phyloP scores from a whole-genome alignment of 345 rosid species.

The Carallia pectinifolia region DNA sequence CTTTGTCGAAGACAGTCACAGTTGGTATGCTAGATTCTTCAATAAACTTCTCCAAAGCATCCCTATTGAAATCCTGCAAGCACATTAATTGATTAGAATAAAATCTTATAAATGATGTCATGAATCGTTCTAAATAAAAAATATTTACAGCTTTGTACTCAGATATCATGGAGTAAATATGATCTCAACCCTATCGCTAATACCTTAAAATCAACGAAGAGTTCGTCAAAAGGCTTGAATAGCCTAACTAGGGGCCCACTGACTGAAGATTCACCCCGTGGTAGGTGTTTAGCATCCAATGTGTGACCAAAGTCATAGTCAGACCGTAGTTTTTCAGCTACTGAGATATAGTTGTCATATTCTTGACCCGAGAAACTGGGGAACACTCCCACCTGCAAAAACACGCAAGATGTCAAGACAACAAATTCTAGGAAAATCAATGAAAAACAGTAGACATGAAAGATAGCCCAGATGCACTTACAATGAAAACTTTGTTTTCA shows the following conservation, averaged over 20 bases:
- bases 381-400: slow-evolving; percentile 83
- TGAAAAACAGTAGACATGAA: slow-evolving; percentile 2
- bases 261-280: slow-evolving; percentile 80
- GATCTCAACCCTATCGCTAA: too few relatives aligned
- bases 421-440: not conserved
- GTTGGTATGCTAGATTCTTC: slow-evolving; percentile 68
- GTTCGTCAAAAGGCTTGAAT: slow-evolving; percentile 96
- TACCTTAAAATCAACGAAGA: slow-evolving; percentile 79
- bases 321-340: slow-evolving; percentile 80
- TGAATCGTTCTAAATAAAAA: not conserved
- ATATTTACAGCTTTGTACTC: too few relatives aligned
- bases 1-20: slow-evolving; percentile 69
- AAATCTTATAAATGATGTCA: not conserved
- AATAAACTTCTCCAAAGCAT: slow-evolving; percentile 76
- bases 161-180: too few relatives aligned
- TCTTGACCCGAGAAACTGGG: slow-evolving; percentile 83
- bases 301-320: slow-evolving; percentile 91
- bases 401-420: not conserved
- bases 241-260: slow-evolving; percentile 87
- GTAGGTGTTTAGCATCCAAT: slow-evolving; percentile 79
- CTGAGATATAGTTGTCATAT: slow-evolving; percentile 63
- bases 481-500: slow-evolving; percentile 67
- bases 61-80: slow-evolving; percentile 69
- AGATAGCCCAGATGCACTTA: slow-evolving; percentile 35
- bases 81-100: slow-evolving; percentile 9